These are phyloP conservation scores for Clathrospora elynae DNA, from an alignment of 2,329 filamentous ascomycete genomes.

Conservation along the genomic window DNA sequence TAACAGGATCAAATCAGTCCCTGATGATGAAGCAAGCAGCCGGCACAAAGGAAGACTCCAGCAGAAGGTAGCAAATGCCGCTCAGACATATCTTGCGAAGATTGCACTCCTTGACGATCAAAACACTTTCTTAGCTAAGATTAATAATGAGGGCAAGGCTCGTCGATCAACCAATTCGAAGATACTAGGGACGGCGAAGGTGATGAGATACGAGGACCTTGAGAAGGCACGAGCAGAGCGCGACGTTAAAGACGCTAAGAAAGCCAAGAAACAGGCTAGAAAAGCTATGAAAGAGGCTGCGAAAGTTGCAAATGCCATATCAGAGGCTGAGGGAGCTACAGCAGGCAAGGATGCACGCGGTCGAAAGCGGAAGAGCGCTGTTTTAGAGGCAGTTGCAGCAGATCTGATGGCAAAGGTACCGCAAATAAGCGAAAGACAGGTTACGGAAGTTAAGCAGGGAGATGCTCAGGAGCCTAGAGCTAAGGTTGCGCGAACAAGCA, in stretches of 20 bases:
- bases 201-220: slow-evolving; percentile 14
- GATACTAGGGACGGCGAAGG: slow-evolving; percentile 9
- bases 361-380: slow-evolving; percentile 15
- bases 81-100: slow-evolving; percentile 31
- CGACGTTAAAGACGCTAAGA: too few relatives aligned
- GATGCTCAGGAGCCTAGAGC: background rate
- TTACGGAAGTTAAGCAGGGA: slow-evolving; percentile 2
- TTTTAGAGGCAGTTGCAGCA: slow-evolving; percentile 9
- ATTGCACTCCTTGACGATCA: slow-evolving; percentile 32
- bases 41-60: slow-evolving; percentile 15
- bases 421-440: slow-evolving; percentile 7
- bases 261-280: slow-evolving; percentile 7
- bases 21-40: slow-evolving; percentile 14
- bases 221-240: slow-evolving; percentile 11
- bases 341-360: slow-evolving; percentile 6
- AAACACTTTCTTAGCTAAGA: slow-evolving; percentile 32
- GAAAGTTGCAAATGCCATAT: slow-evolving; percentile 8
- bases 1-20: slow-evolving; percentile 20
- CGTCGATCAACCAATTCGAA: slow-evolving; percentile 4
- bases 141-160: slow-evolving; percentile 34
- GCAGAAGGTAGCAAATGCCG: slow-evolving; percentile 27
- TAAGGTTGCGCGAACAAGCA: background rate
- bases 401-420: slow-evolving; percentile 9
- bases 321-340: slow-evolving; percentile 12
- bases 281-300: slow-evolving; percentile 8